Percentiles rank a stretch among this genome's conserved stretches.
phyloP scores from a whole-genome alignment of 495 filamentous ascomycete genomes.

The Hypoxylon crocopeplum region DNA sequence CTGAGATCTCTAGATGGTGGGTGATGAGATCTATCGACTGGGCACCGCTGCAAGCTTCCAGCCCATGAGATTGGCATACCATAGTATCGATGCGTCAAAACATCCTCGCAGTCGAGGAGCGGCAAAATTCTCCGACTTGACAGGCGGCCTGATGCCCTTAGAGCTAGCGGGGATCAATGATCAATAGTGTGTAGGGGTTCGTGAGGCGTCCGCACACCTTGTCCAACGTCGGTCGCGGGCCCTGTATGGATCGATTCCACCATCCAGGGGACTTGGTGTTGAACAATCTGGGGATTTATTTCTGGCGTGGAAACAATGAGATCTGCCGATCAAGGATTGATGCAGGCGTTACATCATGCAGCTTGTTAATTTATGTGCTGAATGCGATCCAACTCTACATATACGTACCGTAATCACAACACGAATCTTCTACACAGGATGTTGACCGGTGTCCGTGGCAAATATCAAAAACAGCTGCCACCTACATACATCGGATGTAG shows the following conservation, averaged over 20 bases:
- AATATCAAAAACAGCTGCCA: background rate
- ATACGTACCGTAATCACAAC: no score
- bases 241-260: constrained; percentile 35
- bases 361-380: constrained; percentile 13
- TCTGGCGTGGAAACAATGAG: constrained; percentile 25
- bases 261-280: constrained; percentile 19
- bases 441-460: no score
- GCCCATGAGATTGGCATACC: constrained; percentile 22
- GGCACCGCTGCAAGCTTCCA: constrained; percentile 33
- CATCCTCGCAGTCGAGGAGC: constrained; percentile 32
- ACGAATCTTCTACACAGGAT: no score
- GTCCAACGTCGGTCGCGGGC: constrained; percentile 20
- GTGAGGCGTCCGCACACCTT: constrained; percentile 31
- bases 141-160: constrained; percentile 27
- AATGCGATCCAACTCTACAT: background rate
- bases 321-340: constrained; percentile 48
- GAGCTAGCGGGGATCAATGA: constrained; percentile 37
- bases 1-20: constrained; percentile 22
- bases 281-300: constrained; percentile 36
- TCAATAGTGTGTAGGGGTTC: constrained; percentile 26
- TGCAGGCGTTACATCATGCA: constrained; percentile 40
- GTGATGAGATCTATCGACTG: constrained; percentile 37
- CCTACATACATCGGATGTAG: no score
- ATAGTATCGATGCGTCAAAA: constrained; percentile 26
- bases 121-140: constrained; percentile 43